Base-by-base conservation (phyloP, 1,284 basidiomycete genomes). In the Cystobasidiaceae sp. region DNA sequence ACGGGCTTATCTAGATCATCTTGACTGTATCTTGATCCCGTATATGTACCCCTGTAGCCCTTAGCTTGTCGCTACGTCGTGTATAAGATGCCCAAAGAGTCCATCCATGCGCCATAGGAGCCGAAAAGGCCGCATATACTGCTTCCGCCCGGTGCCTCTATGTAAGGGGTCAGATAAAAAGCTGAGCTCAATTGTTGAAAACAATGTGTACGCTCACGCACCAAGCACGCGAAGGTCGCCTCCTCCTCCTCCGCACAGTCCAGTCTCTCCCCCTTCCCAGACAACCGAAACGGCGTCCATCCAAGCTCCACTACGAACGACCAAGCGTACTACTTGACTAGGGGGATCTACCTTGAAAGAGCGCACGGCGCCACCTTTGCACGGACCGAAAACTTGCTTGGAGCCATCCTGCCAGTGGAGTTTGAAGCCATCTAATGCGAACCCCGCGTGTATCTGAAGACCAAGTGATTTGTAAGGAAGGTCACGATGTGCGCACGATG, bases 271-370 rank as follows among this genome's bases (percentile, higher is more conserved):
- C n/a, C 51, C 49, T 55, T 64, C 61, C 37, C 51, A 50, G 3
- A 55, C 51, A n/a, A 64, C 52, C 7, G 61, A 64, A 5, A 64
- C 52, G 17, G 61, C 61, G 23, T 64, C 61, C 43, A 64, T 43
- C 61, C 61, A 64, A 28, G 61, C 61, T n/a, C 61, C 61, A 39
- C 61, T 64, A 11, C 61, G 61, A 9, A 64, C 52, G 8, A 55
- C 32, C 13, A 64, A 52, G 23, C 61, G 61, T n/a, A 64, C 51
- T 11, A 64, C 23, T 9, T 37, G 41, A 34, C 61, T 48, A 19
- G 61, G 61, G 13, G 61, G 61, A 25, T 64, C 52, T 4, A 64
- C 52, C 43, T 48, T 55, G 52, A 64, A 64, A 7, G 43, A 34
- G 15, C 51, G 25, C 25, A 52, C 21, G 5, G 41, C 27, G 25